phyloP scores from a whole-genome alignment of 2,329 filamentous ascomycete genomes.

The Metarhizium album region DNA sequence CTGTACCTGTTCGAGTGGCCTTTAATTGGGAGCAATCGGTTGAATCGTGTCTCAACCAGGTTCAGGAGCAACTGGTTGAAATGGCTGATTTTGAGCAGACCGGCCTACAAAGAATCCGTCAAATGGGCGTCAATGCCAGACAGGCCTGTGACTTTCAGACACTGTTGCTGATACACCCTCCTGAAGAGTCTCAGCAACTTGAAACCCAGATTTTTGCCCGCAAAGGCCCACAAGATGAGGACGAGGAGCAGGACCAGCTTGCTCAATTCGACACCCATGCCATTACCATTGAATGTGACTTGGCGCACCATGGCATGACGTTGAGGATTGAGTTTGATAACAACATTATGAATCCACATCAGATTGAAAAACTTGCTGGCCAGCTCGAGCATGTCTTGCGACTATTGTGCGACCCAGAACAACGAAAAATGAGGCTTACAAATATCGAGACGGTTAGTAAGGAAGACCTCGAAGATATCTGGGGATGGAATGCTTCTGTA shows the following conservation, averaged over 20 bases:
- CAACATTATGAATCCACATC: background rate
- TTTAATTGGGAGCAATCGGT: constrained; percentile 8
- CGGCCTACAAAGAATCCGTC: constrained; percentile 18
- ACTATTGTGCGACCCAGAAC: background rate
- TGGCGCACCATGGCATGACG: background rate
- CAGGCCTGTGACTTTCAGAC: constrained; percentile 11
- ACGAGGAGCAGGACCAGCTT: background rate
- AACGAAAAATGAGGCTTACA: background rate
- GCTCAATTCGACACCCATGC: constrained; percentile 2
- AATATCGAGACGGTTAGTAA: background rate
- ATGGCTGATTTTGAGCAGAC: constrained; percentile 17
- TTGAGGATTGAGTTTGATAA: constrained; percentile 1
- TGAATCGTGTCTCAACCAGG: constrained; percentile 1
- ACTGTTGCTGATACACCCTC: constrained; percentile 4
- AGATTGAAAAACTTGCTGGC: background rate
- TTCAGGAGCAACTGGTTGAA: constrained; percentile 15
- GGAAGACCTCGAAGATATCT: constrained; percentile 7
- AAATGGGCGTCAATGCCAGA: constrained; percentile 5
- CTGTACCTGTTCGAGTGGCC: constrained; percentile 12
- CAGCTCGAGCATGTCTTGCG: constrained; percentile 3
- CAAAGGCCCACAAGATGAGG: background rate
- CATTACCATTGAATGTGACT: constrained; percentile 2
- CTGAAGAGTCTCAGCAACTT: background rate
- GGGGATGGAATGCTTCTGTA: constrained; percentile 4
- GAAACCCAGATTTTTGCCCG: background rate